These are phyloP conservation scores for Candida qinlingensis DNA, from an alignment of 805 yeast species.

Conservation along the genomic window DNA sequence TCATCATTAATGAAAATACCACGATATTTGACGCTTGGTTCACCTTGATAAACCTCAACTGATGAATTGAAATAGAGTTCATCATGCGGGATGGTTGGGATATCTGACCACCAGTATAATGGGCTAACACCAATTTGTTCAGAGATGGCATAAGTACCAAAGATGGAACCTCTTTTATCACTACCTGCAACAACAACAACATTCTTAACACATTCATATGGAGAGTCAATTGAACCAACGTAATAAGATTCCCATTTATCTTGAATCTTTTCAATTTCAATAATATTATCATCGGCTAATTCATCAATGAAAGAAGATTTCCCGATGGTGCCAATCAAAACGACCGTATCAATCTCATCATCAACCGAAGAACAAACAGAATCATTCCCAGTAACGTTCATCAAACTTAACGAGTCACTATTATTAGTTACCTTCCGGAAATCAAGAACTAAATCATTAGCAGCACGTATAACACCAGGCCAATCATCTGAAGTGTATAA, in stretches of 20 bases:
- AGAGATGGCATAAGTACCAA: conserved; percentile 8
- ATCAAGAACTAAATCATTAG: conserved; percentile 7
- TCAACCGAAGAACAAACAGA: not conserved
- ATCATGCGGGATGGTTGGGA: conserved; percentile 2
- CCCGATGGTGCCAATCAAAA: conserved; percentile 11
- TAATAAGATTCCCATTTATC: not conserved
- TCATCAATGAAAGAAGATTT: conserved; percentile 6
- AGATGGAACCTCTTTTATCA: conserved; percentile 12
- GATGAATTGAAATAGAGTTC: conserved; percentile 5
- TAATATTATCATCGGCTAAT: not conserved
- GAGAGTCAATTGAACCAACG: not conserved
- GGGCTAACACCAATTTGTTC: conserved; percentile 14
- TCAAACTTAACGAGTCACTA: not conserved
- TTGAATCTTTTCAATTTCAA: too few relatives aligned
- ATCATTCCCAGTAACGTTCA: not conserved
- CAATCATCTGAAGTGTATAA: conserved; percentile 1
- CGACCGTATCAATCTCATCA: not conserved
- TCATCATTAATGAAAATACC: conserved; percentile 12
- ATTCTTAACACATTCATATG: not conserved
- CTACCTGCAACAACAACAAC: conserved; percentile 9
- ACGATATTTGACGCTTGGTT: conserved; percentile 11
- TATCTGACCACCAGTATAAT: conserved; percentile 13
- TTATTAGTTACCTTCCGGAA: conserved; percentile 4
- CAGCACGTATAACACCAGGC: conserved; percentile 12
- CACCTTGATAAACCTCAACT: not conserved